phyloP scores from a whole-genome alignment of 768 basidiomycete genomes.

The Termitomyces sp. region DNA sequence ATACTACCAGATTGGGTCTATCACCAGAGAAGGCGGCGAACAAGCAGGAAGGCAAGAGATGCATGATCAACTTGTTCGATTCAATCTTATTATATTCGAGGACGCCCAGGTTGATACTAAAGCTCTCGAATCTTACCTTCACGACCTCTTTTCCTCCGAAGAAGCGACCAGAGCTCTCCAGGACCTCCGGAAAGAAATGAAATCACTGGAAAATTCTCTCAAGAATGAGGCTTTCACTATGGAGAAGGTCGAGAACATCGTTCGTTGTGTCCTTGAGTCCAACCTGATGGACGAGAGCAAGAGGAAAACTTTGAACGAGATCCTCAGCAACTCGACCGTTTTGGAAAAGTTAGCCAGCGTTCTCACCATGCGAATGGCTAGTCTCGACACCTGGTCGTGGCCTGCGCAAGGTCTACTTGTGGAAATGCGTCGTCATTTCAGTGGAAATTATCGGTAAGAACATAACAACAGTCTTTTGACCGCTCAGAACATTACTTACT shows the following conservation, averaged over 20 bases:
- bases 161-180: conserved; percentile 24
- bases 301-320: conserved; percentile 33
- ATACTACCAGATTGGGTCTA: conserved; percentile 4
- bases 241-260: conserved; percentile 22
- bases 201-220: conserved; percentile 22
- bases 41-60: conserved; percentile 34
- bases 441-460: conserved; percentile 39
- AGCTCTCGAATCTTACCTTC: conserved; percentile 29
- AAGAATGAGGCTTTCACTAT: conserved; percentile 19
- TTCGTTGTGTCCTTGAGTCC: conserved; percentile 27
- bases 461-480: background rate
- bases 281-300: conserved; percentile 36
- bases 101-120: conserved; percentile 25
- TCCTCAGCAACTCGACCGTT: conserved; percentile 31
- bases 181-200: conserved; percentile 22
- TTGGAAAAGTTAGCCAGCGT: conserved; percentile 38
- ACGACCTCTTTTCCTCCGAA: conserved; percentile 28
- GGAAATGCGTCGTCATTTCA: conserved; percentile 41
- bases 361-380: conserved; percentile 38
- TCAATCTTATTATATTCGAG: conserved; percentile 35
- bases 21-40: conserved; percentile 14
- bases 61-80: conserved; percentile 24
- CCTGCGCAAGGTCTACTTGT: conserved; percentile 32
- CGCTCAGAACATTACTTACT: background rate
- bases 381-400: conserved; percentile 38